Conservation (phyloP, 768 basidiomycete species). For the Russula sp. region DNA sequence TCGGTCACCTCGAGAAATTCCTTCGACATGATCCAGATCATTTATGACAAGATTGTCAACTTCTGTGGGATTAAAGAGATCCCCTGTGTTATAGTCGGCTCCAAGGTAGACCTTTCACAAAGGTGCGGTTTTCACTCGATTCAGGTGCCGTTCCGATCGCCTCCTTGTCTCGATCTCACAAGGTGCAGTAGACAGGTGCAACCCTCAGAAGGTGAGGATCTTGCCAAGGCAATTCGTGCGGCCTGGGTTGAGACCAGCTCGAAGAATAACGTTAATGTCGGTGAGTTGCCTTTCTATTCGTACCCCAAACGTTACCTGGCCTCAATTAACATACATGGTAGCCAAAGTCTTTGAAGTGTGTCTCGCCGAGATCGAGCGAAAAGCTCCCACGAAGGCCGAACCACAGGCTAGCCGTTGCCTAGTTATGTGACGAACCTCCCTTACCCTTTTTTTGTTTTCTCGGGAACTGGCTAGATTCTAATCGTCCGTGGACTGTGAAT, state of each 20-base stretch:
- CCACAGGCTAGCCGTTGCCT: conserved; percentile 48
- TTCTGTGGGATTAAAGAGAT: conserved; percentile 81
- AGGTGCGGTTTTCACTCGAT: conserved; percentile 50
- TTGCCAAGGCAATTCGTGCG: conserved; percentile 69
- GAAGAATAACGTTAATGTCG: conserved; percentile 80
- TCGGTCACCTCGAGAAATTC: conserved; percentile 85
- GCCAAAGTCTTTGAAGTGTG: conserved; percentile 84
- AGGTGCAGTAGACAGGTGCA: conserved; percentile 65
- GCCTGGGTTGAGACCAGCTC: conserved; percentile 90
- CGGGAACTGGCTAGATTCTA: conserved; percentile 16
- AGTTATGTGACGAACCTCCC: conserved; percentile 49
- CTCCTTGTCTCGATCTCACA: conserved; percentile 17
- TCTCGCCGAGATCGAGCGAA: conserved; percentile 78
- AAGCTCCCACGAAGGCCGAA: conserved; percentile 48
- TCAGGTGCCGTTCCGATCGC: conserved; percentile 10
- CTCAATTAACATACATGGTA: conserved; percentile 34
- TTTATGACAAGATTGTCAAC: conserved; percentile 90
- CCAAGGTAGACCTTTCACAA: conserved; percentile 79
- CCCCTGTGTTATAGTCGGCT: conserved; percentile 92
- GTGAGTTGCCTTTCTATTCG: conserved; percentile 49
- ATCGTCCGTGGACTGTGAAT: conserved; percentile 13
- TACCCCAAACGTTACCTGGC: conserved; percentile 7
- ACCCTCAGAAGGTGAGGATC: conserved; percentile 64
- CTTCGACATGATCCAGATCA: conserved; percentile 91
- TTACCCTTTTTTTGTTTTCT: background rate